These are phyloP conservation scores for Solanum verrucosum DNA, from an alignment of 257 asterid genomes.

Conservation along the genomic window DNA sequence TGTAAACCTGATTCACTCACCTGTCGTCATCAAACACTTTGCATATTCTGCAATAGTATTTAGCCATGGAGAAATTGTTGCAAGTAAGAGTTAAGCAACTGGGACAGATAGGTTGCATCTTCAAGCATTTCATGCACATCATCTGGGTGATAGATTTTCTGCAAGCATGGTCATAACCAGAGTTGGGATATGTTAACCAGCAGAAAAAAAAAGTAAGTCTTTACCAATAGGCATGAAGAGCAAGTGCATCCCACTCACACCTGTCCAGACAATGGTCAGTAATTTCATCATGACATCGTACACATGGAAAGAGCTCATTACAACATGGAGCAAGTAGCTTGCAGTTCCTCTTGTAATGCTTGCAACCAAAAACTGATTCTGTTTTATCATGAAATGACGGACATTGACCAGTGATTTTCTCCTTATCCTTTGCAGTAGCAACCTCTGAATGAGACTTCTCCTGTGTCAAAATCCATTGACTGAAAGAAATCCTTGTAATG, in stretches of 20 bases:
- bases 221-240: background rate
- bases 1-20: slow-evolving; percentile 28
- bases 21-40: slow-evolving; percentile 69
- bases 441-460: slow-evolving; percentile 27
- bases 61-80: slow-evolving; percentile 67
- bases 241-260: slow-evolving; percentile 28
- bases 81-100: slow-evolving; percentile 46
- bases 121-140: slow-evolving; percentile 88
- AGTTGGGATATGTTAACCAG: slow-evolving; percentile 8
- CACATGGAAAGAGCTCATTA: slow-evolving; percentile 66
- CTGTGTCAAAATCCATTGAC: slow-evolving; percentile 64
- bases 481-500: slow-evolving; percentile 7
- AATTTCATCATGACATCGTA: slow-evolving; percentile 82
- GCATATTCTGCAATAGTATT: slow-evolving; percentile 73
- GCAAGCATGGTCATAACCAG: slow-evolving; percentile 22
- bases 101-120: slow-evolving; percentile 54
- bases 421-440: slow-evolving; percentile 24
- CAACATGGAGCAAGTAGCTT: slow-evolving; percentile 77
- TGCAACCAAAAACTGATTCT: slow-evolving; percentile 51
- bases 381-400: slow-evolving; percentile 56
- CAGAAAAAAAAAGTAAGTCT: background rate
- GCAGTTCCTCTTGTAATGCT: slow-evolving; percentile 76
- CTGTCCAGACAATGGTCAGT: slow-evolving; percentile 72
- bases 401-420: slow-evolving; percentile 46
- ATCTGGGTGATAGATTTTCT: slow-evolving; percentile 61